Percentiles rank a stretch among this genome's conserved stretches.
phyloP scores from a whole-genome alignment of 495 filamentous ascomycete genomes.

The Clohesyomyces aquaticus region DNA sequence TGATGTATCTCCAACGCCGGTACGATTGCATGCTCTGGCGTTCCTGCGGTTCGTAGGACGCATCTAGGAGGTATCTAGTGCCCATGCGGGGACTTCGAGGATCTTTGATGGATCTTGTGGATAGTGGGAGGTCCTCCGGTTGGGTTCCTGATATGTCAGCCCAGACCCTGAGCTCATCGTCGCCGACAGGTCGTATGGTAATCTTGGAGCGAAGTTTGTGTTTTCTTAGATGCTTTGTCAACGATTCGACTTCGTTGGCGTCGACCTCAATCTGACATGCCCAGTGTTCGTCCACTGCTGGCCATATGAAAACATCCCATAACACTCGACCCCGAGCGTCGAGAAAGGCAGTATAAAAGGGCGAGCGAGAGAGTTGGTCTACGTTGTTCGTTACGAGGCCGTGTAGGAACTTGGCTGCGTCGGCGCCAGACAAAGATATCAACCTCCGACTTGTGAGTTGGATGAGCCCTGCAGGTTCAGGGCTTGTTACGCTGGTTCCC shows the following conservation, averaged over 20 bases:
- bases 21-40: neutral
- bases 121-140: neutral
- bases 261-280: slow-evolving; percentile 84
- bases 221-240: slow-evolving; percentile 73
- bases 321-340: slow-evolving; percentile 82
- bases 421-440: slow-evolving; percentile 74
- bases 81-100: slow-evolving; percentile 44
- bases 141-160: slow-evolving; percentile 37
- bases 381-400: slow-evolving; percentile 82
- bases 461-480: no score
- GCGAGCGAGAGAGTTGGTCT: slow-evolving; percentile 45
- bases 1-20: slow-evolving; percentile 67
- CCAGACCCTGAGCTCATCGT: slow-evolving; percentile 64
- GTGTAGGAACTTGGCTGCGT: slow-evolving; percentile 83
- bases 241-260: slow-evolving; percentile 58
- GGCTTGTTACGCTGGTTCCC: no score
- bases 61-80: slow-evolving; percentile 73
- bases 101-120: slow-evolving; percentile 65
- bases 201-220: slow-evolving; percentile 85
- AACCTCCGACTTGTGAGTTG: slow-evolving; percentile 71
- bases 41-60: slow-evolving; percentile 82
- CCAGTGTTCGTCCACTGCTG: slow-evolving; percentile 46
- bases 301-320: slow-evolving; percentile 89
- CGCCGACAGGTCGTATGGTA: slow-evolving; percentile 63
- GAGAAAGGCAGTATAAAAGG: slow-evolving; percentile 79